Conservation (phyloP, 306 rosid species). For the Prinsepia uniflora region DNA sequence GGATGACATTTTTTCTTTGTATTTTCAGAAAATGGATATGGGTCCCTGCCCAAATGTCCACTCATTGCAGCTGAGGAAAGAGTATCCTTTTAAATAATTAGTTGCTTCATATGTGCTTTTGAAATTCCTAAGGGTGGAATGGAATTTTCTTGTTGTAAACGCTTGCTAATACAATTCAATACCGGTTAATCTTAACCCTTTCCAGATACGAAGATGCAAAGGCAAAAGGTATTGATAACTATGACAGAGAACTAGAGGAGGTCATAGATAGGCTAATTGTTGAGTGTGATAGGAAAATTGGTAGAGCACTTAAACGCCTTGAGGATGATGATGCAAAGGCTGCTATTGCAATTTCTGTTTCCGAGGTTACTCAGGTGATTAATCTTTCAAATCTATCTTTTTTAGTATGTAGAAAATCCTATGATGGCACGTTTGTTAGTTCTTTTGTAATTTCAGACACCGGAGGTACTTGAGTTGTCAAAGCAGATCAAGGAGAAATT, state of each 20-base stretch:
- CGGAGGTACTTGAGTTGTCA: constrained; percentile 73
- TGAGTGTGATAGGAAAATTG: constrained; percentile 93
- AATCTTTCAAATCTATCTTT: not conserved
- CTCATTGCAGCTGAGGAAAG: constrained; percentile 96
- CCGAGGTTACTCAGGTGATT: constrained; percentile 87
- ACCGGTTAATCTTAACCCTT: constrained; percentile 41
- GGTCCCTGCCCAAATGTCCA: constrained; percentile 98
- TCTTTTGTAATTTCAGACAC: constrained; percentile 54
- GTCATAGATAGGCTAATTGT: constrained; percentile 90
- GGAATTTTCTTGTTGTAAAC: not conserved
- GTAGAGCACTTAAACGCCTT: constrained; percentile 88
- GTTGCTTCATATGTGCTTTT: not conserved
- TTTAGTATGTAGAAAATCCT: not conserved
- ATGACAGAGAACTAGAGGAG: constrained; percentile 92
- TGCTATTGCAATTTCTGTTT: constrained; percentile 93
- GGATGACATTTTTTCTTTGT: constrained; percentile 10
- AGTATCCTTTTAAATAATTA: constrained; percentile 63
- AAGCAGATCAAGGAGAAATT: constrained; percentile 79
- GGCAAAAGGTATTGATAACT: constrained; percentile 65
- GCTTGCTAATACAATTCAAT: not conserved
- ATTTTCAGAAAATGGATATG: constrained; percentile 96
- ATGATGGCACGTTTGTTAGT: not conserved
- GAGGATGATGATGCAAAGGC: constrained; percentile 99
- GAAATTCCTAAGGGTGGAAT: not conserved
- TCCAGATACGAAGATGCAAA: constrained; percentile 83